Conservation (phyloP, 495 filamentous ascomycete genomes). For the Podospora bellae-mahoneyi region DNA sequence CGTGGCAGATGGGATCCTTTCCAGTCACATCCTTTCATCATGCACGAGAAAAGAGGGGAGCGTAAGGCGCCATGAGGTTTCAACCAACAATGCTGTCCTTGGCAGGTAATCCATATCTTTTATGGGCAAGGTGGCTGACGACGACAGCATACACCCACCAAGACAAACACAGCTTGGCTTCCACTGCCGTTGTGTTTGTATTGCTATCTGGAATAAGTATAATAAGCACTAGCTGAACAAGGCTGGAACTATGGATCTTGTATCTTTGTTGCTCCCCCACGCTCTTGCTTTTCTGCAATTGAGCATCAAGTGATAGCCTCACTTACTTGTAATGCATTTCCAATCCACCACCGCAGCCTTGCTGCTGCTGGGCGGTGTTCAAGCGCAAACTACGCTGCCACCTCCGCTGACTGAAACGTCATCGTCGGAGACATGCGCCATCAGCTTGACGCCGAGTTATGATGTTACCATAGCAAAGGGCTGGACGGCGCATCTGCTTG, state of each 20-base stretch:
- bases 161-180: neutral
- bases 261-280: neutral
- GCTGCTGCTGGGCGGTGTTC: constrained; percentile 3
- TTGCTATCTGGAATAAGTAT: neutral
- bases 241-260: neutral
- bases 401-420: neutral
- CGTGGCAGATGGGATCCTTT: neutral
- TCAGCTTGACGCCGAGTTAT: constrained; percentile 25
- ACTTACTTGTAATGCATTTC: constrained; percentile 10
- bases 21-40: neutral
- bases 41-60: neutral
- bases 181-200: neutral
- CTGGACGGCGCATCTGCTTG: constrained; percentile 56
- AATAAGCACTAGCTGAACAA: neutral
- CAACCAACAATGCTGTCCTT: constrained; percentile 1
- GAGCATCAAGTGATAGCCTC: neutral
- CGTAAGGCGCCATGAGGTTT: constrained; percentile 5
- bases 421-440: constrained; percentile 25
- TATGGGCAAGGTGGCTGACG: neutral
- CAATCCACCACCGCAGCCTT: constrained; percentile 11
- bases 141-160: neutral
- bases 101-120: neutral
- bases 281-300: neutral
- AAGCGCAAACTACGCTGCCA: constrained; percentile 3
- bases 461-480: constrained; percentile 49